Conservation (phyloP, 2,329 filamentous ascomycete genomes). For the Trichoderma koningii region DNA sequence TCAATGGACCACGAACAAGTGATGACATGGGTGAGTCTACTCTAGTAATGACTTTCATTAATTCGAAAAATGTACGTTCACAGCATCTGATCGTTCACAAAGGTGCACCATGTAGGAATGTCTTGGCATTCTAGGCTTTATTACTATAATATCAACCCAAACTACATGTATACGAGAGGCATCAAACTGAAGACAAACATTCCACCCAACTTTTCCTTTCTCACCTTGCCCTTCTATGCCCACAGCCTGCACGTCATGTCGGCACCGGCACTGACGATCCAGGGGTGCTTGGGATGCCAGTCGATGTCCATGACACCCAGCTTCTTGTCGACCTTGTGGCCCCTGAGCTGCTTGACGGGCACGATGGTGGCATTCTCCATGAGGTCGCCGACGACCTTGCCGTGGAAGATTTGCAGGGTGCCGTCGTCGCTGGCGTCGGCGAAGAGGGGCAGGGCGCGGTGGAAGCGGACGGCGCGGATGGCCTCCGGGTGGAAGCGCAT, state of each 20-base stretch:
- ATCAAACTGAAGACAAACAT: no score
- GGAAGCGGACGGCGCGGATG: slow-evolving; percentile 85
- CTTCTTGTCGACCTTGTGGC: slow-evolving; percentile 82
- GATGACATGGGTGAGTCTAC: no score
- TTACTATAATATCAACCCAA: slow-evolving; percentile 13
- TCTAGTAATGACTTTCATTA: no score
- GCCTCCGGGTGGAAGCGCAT: slow-evolving; percentile 92
- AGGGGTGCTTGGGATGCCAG: slow-evolving; percentile 93
- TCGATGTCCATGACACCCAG: slow-evolving; percentile 91
- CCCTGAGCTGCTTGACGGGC: slow-evolving; percentile 88
- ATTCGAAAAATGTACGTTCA: no score
- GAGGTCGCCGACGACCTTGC: slow-evolving; percentile 89
- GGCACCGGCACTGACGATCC: slow-evolving; percentile 91
- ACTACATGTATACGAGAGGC: slow-evolving; percentile 6
- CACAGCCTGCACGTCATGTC: slow-evolving; percentile 92
- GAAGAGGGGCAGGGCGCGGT: slow-evolving; percentile 81
- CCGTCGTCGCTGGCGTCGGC: slow-evolving; percentile 96
- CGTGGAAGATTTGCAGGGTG: slow-evolving; percentile 93
- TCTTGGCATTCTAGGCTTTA: slow-evolving; percentile 13
- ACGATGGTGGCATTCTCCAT: slow-evolving; percentile 98
- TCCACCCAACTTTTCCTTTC: not conserved
- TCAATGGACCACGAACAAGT: no score
- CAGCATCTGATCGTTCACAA: not conserved
- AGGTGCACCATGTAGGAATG: not conserved
- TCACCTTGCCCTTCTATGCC: slow-evolving; percentile 53